These are phyloP conservation scores for Vigna unguiculata DNA, from an alignment of 306 rosid species.

Conservation along the genomic window DNA sequence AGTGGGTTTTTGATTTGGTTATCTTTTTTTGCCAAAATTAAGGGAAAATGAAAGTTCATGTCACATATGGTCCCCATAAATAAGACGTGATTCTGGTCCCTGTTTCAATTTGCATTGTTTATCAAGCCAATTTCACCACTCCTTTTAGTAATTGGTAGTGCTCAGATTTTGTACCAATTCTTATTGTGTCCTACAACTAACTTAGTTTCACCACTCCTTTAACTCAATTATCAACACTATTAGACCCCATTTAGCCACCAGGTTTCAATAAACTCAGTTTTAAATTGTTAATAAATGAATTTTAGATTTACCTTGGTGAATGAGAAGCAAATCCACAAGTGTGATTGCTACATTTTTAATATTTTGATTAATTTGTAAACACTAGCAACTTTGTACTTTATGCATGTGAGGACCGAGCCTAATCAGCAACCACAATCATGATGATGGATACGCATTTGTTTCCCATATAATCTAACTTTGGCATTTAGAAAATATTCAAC, in stretches of 20 bases:
- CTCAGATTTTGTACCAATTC: too few species aligned
- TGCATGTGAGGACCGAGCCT: conserved; percentile 46
- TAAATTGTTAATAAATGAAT: conserved; percentile 12
- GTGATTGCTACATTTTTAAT: conserved; percentile 31
- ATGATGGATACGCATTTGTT: conserved; percentile 34
- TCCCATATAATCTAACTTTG: background rate
- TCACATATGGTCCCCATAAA: too few species aligned
- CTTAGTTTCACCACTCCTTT: too few species aligned
- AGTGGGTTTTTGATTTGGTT: conserved; percentile 55
- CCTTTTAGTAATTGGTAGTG: too few species aligned
- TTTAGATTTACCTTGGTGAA: conserved; percentile 24
- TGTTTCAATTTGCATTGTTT: too few species aligned
- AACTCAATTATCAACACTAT: conserved; percentile 46
- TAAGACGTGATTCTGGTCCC: too few species aligned
- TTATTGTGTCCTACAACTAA: too few species aligned
- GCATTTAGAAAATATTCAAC: conserved; percentile 25
- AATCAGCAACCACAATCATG: conserved; percentile 39
- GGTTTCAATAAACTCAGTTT: background rate
- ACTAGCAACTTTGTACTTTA: conserved; percentile 36
- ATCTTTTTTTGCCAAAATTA: too few species aligned
- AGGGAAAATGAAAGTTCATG: too few species aligned
- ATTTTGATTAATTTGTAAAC: conserved; percentile 24
- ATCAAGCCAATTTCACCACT: too few species aligned
- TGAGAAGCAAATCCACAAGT: background rate
- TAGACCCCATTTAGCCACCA: background rate